A percentile compares a stretch with the other conserved stretches of the same genome.
Conservation (phyloP, 768 basidiomycete genomes). For the Lactifluus hygrophoroides region DNA sequence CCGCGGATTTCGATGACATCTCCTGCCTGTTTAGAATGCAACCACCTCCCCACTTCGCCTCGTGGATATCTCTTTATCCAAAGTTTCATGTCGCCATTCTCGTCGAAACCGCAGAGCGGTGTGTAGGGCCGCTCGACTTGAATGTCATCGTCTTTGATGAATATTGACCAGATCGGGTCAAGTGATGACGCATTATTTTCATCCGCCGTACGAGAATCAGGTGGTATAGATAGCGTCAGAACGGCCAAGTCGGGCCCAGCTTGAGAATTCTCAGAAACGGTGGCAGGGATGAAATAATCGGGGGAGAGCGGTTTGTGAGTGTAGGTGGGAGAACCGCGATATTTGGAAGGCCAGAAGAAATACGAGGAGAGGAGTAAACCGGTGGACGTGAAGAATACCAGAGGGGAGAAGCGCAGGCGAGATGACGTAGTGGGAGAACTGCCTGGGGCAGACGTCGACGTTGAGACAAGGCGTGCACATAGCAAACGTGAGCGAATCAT, state of each 20-base stretch:
- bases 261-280: conserved; percentile 43
- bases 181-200: conserved; percentile 14
- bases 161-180: conserved; percentile 62
- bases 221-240: conserved; percentile 51
- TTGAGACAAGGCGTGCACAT: conserved; percentile 5
- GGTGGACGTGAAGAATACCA: conserved; percentile 31
- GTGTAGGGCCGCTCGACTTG: conserved; percentile 85
- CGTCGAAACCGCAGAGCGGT: conserved; percentile 63
- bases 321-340: conserved; percentile 37
- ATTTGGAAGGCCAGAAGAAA: conserved; percentile 43
- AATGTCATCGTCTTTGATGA: conserved; percentile 79
- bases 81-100: conserved; percentile 56
- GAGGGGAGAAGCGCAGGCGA: conserved; percentile 12
- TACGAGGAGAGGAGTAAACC: conserved; percentile 39
- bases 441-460: neutral
- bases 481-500: conserved; percentile 9
- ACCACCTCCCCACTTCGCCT: conserved; percentile 79
- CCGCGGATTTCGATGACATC: conserved; percentile 70
- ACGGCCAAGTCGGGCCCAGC: conserved; percentile 55
- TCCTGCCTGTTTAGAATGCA: conserved; percentile 60
- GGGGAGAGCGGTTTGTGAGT: conserved; percentile 25
- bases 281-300: conserved; percentile 45
- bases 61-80: conserved; percentile 76
- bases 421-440: neutral
- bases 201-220: conserved; percentile 23